Conservation (phyloP, 2,329 filamentous ascomycete genomes). For the Raffaelea deltoideospora region DNA sequence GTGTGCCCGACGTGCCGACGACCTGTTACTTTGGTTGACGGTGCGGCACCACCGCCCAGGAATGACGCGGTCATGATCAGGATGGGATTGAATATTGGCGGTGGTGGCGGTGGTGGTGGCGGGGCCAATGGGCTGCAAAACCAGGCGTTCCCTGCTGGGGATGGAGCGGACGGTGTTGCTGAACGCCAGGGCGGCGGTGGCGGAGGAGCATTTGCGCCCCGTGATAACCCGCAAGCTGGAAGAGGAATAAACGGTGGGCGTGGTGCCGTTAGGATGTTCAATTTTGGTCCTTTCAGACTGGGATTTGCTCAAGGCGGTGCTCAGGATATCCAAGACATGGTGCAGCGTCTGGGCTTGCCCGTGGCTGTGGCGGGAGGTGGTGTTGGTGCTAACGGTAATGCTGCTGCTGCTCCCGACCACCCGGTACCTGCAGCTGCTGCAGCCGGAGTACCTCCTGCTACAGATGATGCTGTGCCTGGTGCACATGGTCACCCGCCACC, state of each 20-base stretch:
- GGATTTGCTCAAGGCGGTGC: conserved; percentile 59
- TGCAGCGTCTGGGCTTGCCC: conserved; percentile 42
- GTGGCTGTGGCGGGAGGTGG: conserved; percentile 10
- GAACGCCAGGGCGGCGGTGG: no score
- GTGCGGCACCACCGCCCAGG: conserved; percentile 8
- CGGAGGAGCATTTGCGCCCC: no score
- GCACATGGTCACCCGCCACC: not conserved
- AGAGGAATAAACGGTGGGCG: no score
- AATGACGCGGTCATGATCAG: no score
- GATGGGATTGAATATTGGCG: not conserved
- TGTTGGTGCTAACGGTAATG: not conserved
- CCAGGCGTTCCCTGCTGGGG: no score
- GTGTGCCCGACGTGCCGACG: conserved; percentile 89
- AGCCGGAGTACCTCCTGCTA: not conserved
- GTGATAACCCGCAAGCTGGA: no score
- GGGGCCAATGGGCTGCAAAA: no score
- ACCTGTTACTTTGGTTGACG: conserved; percentile 51
- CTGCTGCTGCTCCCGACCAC: not conserved
- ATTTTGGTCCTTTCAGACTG: conserved; percentile 56
- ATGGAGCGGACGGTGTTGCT: no score
- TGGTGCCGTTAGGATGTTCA: conserved; percentile 18
- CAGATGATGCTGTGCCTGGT: not conserved
- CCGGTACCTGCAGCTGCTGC: not conserved
- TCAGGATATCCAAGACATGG: conserved; percentile 50
- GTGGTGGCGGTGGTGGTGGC: not conserved